Evolutionary conservation across 2,329 filamentous ascomycete species (phyloP), one percentile per base, ranked within the genome.

Genomic region (Rosellinia necatrix): DNA sequence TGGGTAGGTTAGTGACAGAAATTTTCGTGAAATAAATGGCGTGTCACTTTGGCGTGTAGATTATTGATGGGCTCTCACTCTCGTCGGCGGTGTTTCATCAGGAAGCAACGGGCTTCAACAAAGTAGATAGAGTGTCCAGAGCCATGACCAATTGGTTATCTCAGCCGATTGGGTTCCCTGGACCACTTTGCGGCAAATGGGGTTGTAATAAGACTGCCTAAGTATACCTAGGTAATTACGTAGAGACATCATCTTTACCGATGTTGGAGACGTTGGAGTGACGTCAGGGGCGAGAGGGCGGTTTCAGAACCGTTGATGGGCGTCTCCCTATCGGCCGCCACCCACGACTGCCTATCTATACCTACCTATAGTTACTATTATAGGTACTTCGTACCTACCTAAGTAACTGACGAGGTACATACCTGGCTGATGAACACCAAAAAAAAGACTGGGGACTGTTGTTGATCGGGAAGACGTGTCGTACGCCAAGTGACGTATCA

Each of bases 381-480:
- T n/a, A n/a, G n/a, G n/a, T n/a, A n/a, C n/a, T n/a, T n/a, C n/a
- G n/a, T n/a, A n/a, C n/a, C n/a, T n/a, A n/a, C n/a, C n/a, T n/a
- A n/a, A n/a, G n/a, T n/a, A n/a, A n/a, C n/a, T n/a, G n/a, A n/a
- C n/a, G n/a, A n/a, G n/a, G n/a, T n/a, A n/a, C n/a, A n/a, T n/a
- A n/a, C n/a, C n/a, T n/a, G n/a, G n/a, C n/a, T n/a, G n/a, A n/a
- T n/a, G n/a, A n/a, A 19, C 30, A 46, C 41, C 25, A 37, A 15
- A 48, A 15, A 48, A 38, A 43, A 40, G 15, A 43, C 21, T 35
- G 37, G 41, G 24, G 17, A n/a, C n/a, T n/a, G n/a, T 41, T 54
- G 46, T 48, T 27, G 46, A 55, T 58, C 50, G 50, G n/a, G 34
- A 47, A 51, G 56, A 55, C 41, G 41, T 58, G 51, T 50, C 46